Base-by-base conservation (phyloP, 2,329 filamentous ascomycete species). In the Dryadomyces quercivorus region DNA sequence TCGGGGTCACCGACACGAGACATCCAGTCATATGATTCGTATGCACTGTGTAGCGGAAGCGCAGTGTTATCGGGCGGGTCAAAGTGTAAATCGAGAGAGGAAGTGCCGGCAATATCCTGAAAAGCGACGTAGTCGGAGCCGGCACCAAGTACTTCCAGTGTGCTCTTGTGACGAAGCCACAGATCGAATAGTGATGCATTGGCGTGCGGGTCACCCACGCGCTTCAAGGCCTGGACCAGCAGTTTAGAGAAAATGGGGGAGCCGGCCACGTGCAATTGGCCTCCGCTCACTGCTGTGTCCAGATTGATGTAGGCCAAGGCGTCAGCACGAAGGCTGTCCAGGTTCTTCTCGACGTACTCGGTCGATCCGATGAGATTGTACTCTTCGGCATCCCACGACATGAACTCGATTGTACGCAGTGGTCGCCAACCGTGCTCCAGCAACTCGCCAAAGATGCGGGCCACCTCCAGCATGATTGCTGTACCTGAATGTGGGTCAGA, bases 331-430 rank as follows among this genome's bases (percentile, higher is more conserved):
- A 98, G 75, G 3, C 72, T 67, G 0, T 91, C 82, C 31, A 89
- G 74, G 61, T 92, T 84, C 49, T 86, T 85, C 70, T 98, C 93
- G 48, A 98, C 93, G 63, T 86, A 92, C 67, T 98, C 93, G 1
- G 93, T 97, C 12, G 89, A 95, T 9, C 93, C 93, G 56, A 95
- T 87, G 48, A 93, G 73, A 68, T 96, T 96, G 72, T 95, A 97
- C 68, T 92, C 89, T 61, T 85, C 85, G 4, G 81, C 93, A 67
- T 98, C 93, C 93, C 93, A 98, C 38, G 88, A 95, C 64, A 91
- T 90, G 67, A 98, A 97, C 66, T 95, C 87, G 59, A 98, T 95
- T 3, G 89, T 94, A n/a, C 93, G 85, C 16, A 95, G 75, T 1
- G 93, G 93, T 26, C 87, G 80, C 93, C 93, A 98, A 53, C 91